Evolutionary conservation across 768 basidiomycete species (phyloP), one percentile per base, ranked within the genome.

Genomic region (Chlorophyllum brunneum): DNA sequence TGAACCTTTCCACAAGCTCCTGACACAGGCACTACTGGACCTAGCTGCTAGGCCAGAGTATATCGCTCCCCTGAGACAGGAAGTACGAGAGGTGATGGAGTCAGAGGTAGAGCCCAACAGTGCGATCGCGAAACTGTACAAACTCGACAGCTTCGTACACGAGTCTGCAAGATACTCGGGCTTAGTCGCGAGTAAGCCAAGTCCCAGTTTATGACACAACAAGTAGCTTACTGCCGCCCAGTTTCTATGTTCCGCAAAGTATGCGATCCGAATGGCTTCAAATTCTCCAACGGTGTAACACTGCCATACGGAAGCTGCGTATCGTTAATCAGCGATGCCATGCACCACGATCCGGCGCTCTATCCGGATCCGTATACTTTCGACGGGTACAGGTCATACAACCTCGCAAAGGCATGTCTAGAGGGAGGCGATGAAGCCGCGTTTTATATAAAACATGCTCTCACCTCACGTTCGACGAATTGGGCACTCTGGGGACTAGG

Each of bases 111-210:
- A 68, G 70, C 65, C 69, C 22, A 67, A 66, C 42, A 41, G 37
- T 58, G 56, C 69, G 51, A 39, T 71, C n/a, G 67, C 65, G 11
- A 63, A 67, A 42, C 71, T 80, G 72, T 59, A 56, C 48, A 72
- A 68, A 57, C 41, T 77, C 1, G 80, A 81, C 55, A 80, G 79
- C 54, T 78, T 81, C 59, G 46, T 82, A 16, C 73, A 70, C 41
- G 79, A 80, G 59, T 65, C 69, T 5, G 66, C 70, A 57, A 64
- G 76, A n/a, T 45, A 70, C 13, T 62, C 60, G 37, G 69, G 67
- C 54, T 72, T 38, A 55, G 57, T 11, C 56, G 52, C 5, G 36
- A 53, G 8, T 57, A 56, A 4, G 29, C 36, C 18, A 15, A 20
- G 5, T n/a, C n/a, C n/a, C n/a, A n/a, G n/a, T n/a, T 40, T 18